Evolutionary conservation across 306 rosid genomes (phyloP), one percentile per base, ranked within the genome.

Genomic region (Cucurbita ficifolia): DNA sequence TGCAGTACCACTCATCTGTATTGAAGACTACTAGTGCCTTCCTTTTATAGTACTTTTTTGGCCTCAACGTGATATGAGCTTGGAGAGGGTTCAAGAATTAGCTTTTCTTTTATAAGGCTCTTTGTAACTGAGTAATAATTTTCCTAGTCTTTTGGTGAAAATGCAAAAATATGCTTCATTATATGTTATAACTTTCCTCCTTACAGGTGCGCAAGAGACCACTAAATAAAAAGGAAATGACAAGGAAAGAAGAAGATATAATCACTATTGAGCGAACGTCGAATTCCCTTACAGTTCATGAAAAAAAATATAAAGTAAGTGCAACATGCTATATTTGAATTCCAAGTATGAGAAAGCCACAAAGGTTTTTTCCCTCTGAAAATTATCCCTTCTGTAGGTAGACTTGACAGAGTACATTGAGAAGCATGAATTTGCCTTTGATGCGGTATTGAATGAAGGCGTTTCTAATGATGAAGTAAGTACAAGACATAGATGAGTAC

Each of bases 121-220:
- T 19, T 35, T 4, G 21, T 61, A 35, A 39, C 19, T 17, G 69
- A 17, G n/a, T 22, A 2, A 59, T 5, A 5, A n/a, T 63, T 63
- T 38, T n/a, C 3, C 2, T 29, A 5, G 35, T 63, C 50, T 39
- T 63, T 63, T 1, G 70, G 29, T 63, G 51, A 65, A 65, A 65
- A 65, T 40, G 42, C 48, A 35, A 39, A 59, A 63, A n/a, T 8
- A 7, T n/a, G 10, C 38, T 6, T 5, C 22, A 21, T 12, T 68
- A 40, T 16, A 65, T 42, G 12, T 71, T 56, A 40, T 56, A 49
- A 39, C 40, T 75, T 42, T 42, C 17, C 39, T 82, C 61, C 17
- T 82, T 84, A 73, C 96, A 95, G 99, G 99, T 95, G 67, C 92
- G 99, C 69, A 95, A 95, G 82, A 89, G 99, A 78, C 99, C 99